Evolutionary conservation across 2,329 filamentous ascomycete species (phyloP), one percentile per base, ranked within the genome.

Genomic region (Lasiodiplodia gonubiensis): DNA sequence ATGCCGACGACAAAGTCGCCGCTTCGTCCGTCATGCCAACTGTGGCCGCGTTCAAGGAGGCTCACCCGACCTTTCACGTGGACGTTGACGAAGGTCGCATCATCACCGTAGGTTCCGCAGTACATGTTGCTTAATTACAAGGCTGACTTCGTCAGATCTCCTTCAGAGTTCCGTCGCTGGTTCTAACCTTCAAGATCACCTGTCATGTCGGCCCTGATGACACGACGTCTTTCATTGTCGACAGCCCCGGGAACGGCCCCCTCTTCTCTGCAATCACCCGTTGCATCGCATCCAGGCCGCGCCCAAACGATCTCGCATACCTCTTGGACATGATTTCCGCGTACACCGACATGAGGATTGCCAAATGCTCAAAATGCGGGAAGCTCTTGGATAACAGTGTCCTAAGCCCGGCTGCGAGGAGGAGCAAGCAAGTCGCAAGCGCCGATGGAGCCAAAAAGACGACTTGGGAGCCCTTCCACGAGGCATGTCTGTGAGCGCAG

Each of bases 281-380:
- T 67, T 79, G 75, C 46, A 68, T 80, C 11, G 71, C 72, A 39
- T 76, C 75, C 68, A 72, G 78, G 39, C 73, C 76, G 52, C 69
- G 72, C 2, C 23, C 73, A 60, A 74, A 76, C 39, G 74, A 78
- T 68, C 66, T 80, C 46, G 71, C 68, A 39, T 70, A 74, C 70
- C 65, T 78, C 18, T 69, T 80, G 74, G 74, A 78, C 68, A 80
- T 80, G 78, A 77, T 80, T 69, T 73, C 73, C 37, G 75, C 77
- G n/a, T 80, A 79, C 68, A 79, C 75, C 55, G 74, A 70, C 12
- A 69, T 75, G 30, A 75, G 74, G 67, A 72, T 70, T 48, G 70
- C 67, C 18, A 70, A 68, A 4, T 80, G 78, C 69, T 73, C 72
- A 14, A 78, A 76, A 70, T 80, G 78, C 67, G 68, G 59, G 3